Percentiles rank a stretch among this genome's conserved stretches.
phyloP scores from a whole-genome alignment of 2,329 filamentous ascomycete genomes.

The Nemania abortiva region DNA sequence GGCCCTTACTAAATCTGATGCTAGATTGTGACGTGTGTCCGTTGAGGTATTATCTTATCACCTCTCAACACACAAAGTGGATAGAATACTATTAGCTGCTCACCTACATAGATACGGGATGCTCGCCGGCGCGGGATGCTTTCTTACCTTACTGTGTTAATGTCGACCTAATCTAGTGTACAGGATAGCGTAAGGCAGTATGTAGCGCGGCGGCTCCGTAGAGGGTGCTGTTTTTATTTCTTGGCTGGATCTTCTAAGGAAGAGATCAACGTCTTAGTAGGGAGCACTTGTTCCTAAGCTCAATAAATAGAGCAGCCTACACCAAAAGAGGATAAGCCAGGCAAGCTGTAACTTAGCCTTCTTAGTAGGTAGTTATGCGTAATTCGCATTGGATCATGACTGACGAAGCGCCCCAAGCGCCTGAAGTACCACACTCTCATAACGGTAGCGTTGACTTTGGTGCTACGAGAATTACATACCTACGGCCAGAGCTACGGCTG shows the following conservation, averaged over 20 bases:
- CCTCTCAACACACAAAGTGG: too few species aligned
- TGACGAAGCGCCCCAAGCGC: neutral
- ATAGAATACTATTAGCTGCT: too few species aligned
- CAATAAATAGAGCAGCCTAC: slow-evolving; percentile 20
- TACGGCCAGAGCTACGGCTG: neutral
- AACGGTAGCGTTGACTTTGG: too few species aligned
- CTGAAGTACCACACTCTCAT: neutral
- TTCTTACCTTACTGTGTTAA: neutral
- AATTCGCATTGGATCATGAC: neutral
- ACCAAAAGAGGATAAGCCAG: neutral
- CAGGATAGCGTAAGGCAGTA: neutral
- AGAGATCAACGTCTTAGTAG: slow-evolving; percentile 1
- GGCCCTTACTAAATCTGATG: too few species aligned
- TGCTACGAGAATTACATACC: neutral
- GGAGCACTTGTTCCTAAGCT: slow-evolving; percentile 4
- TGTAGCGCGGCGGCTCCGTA: neutral
- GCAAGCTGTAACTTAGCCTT: neutral
- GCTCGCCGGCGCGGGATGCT: too few species aligned
- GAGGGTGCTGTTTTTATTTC: neutral
- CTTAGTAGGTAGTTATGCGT: neutral
- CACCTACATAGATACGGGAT: too few species aligned
- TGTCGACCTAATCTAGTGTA: neutral
- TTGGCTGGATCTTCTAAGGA: neutral
- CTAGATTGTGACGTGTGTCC: too few species aligned
- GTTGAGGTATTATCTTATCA: too few species aligned